phyloP scores from a whole-genome alignment of 2,329 filamentous ascomycete species.

The Pseudogymnoascus verrucosus region DNA sequence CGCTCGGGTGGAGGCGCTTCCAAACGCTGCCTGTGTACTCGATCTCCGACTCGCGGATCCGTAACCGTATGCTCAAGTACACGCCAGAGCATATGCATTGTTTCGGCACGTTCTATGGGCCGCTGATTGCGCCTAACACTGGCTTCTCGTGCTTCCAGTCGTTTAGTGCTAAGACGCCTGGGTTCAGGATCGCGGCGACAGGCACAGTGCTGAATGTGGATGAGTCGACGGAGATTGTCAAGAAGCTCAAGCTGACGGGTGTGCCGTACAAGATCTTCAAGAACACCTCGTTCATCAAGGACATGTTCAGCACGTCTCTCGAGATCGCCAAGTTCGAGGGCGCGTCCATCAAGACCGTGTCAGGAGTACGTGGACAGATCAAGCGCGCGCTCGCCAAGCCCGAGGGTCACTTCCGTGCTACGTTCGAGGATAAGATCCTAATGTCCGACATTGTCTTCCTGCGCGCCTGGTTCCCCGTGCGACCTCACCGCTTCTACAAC shows the following conservation, averaged over 20 bases:
- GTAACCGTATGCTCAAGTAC: constrained; percentile 98
- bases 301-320: constrained; percentile 90
- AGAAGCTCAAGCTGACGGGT: constrained; percentile 96
- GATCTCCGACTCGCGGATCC: constrained; percentile 84
- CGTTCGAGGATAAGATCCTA: constrained; percentile 96
- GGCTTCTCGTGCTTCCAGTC: constrained; percentile 92
- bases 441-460: constrained; percentile 96
- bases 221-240: constrained; percentile 94
- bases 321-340: constrained; percentile 99
- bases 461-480: constrained; percentile 92
- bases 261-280: constrained; percentile 97
- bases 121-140: constrained; percentile 89
- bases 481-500: constrained; percentile 94
- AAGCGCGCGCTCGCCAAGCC: constrained; percentile 90
- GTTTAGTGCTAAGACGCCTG: constrained; percentile 73
- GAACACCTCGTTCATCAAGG: constrained; percentile 97
- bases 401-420: constrained; percentile 91
- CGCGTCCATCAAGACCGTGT: constrained; percentile 90
- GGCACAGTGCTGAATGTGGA: constrained; percentile 92
- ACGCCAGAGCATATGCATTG: constrained; percentile 99
- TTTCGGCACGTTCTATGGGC: constrained; percentile 91
- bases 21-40: constrained; percentile 89
- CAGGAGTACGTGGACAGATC: constrained; percentile 91
- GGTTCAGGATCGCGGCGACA: constrained; percentile 90
- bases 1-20: constrained; percentile 91